Evolutionary conservation across 768 basidiomycete species (phyloP).

Genomic region (Boletellus emodensis): DNA sequence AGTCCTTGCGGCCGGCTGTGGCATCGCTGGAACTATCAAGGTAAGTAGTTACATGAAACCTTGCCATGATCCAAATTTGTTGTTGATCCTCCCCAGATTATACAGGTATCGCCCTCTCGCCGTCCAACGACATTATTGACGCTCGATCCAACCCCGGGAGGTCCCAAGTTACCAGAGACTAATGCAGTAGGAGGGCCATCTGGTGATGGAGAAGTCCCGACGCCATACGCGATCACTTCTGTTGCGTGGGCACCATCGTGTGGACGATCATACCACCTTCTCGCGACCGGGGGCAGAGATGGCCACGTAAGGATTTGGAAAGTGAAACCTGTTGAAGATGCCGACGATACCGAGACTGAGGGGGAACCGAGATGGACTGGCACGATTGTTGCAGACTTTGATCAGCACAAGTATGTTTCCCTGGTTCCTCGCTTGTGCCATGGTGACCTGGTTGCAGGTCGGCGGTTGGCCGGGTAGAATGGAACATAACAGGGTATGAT

Average conservation of each 20-base stretch:
- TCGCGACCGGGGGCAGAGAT: constrained; percentile 87
- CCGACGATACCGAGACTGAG: constrained; percentile 41
- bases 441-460: constrained; percentile 41
- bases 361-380: constrained; percentile 61
- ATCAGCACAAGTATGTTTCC: constrained; percentile 65
- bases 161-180: constrained; percentile 18
- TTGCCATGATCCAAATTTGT: background rate
- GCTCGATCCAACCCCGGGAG: constrained; percentile 39
- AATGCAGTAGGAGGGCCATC: constrained; percentile 17
- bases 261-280: constrained; percentile 89
- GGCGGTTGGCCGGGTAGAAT: constrained; percentile 81
- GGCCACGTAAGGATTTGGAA: constrained; percentile 90
- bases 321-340: constrained; percentile 56
- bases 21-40: constrained; percentile 71
- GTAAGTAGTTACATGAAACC: constrained; percentile 36
- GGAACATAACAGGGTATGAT: constrained; percentile 83
- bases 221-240: constrained; percentile 67
- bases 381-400: constrained; percentile 78
- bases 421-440: background rate
- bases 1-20: constrained; percentile 73
- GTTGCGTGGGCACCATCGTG: constrained; percentile 94
- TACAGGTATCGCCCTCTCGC: constrained; percentile 66
- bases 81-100: constrained; percentile 45
- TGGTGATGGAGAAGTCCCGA: constrained; percentile 34
- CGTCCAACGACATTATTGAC: constrained; percentile 65